Evolutionary conservation across 768 basidiomycete species (phyloP).

Genomic region (Pholiota microspora): DNA sequence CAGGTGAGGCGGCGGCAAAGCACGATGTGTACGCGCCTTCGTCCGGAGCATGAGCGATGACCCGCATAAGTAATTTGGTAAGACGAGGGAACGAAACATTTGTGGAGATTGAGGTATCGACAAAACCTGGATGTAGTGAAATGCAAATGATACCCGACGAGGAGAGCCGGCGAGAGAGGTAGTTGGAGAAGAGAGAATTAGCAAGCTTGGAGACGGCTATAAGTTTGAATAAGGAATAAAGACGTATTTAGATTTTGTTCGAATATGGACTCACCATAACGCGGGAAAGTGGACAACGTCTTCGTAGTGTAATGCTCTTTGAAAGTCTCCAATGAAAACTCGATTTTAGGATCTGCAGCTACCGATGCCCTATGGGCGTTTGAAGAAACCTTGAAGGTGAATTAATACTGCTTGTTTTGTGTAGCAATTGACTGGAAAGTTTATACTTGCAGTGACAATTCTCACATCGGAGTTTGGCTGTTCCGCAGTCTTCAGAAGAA

Average conservation of each 20-base stretch:
- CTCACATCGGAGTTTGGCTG: conserved; percentile 16
- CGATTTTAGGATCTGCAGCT: conserved; percentile 9
- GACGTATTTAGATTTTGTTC: not conserved
- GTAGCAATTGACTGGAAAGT: not conserved
- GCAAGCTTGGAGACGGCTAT: conserved; percentile 15
- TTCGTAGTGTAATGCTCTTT: conserved; percentile 7
- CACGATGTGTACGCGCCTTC: conserved; percentile 34
- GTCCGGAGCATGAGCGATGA: conserved; percentile 27
- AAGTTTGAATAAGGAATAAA: not conserved
- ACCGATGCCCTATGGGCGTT: not conserved
- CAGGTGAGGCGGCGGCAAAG: conserved; percentile 39
- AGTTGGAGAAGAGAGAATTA: conserved; percentile 12
- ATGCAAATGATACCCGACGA: conserved; percentile 10
- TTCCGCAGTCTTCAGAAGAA: conserved; percentile 15
- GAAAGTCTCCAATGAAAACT: conserved; percentile 13
- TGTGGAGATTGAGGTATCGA: conserved; percentile 10
- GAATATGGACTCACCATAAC: conserved; percentile 7
- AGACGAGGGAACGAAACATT: conserved; percentile 9
- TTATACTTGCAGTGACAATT: conserved; percentile 12
- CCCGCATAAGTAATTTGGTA: conserved; percentile 18
- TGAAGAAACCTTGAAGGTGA: conserved; percentile 3
- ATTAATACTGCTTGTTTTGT: not conserved
- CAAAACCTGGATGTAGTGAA: conserved; percentile 14
- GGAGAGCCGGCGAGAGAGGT: conserved; percentile 9
- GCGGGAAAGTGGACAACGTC: conserved; percentile 4